Base-by-base conservation (phyloP, 2,329 filamentous ascomycete genomes). In the Ophiostoma sp. region DNA sequence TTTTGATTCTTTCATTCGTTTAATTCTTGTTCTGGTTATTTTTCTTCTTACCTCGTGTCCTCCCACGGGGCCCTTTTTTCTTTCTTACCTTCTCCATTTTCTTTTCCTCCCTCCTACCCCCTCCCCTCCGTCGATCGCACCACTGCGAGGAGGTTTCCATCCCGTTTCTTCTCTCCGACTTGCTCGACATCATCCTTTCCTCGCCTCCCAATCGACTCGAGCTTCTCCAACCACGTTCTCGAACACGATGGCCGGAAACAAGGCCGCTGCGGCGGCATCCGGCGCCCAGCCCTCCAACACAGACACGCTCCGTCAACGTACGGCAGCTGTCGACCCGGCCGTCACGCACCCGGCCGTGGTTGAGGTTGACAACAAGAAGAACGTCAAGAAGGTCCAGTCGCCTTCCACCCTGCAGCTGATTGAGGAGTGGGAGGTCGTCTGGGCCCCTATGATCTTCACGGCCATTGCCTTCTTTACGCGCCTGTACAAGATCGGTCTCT, bases 401-500 rank as follows among this genome's bases (percentile, higher is more conserved):
- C 85, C 88, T 77, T 88, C 88, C 31, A 80, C 92, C 76, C 82
- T 93, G 77, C 81, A 91, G 72, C 85, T 88, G 78, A 87, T 94
- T 77, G 85, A 87, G 78, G 84, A 90, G 82, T 88, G 89, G 87
- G 87, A 92, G 80, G 84, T 87, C 80, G 79, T 91, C 79, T 85
- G 90, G 79, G 87, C 88, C 76, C 87, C 90, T 72, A 80, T 91
- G 78, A 79, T 91, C 79, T 89, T 91, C 82, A 88, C 88, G 74
- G 79, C 85, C 76, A 81, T 91, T 71, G 88, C 90, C 73, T 85
- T 91, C 82, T 90, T 91, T 81, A 92, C 90, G 52, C 86, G 90
- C 76, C 81, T 92, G 76, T 92, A 87, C 83, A 92, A 91, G 84
- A 92, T 92, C 79, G 90, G 90, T 73, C 82, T 91, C 72, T 91